phyloP scores from a whole-genome alignment of 345 rosid species.

The Ceriops zippeliana region DNA sequence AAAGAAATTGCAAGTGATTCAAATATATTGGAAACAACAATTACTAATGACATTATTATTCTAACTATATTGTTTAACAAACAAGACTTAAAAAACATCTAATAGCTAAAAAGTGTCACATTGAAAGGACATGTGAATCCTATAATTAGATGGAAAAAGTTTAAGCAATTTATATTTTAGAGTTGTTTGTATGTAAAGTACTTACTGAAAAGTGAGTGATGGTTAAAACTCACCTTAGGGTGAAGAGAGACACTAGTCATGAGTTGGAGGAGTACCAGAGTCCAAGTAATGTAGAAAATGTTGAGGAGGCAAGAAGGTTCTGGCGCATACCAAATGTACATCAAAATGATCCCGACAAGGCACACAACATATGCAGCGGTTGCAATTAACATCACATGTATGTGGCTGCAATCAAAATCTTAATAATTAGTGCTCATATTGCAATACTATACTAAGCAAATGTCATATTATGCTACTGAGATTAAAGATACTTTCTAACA shows the following conservation, averaged over 20 bases:
- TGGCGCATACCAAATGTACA: constrained; percentile 95
- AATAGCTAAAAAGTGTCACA: no score
- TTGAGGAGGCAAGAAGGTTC: constrained; percentile 83
- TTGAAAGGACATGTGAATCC: no score
- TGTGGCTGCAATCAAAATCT: constrained; percentile 50
- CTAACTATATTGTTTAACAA: no score
- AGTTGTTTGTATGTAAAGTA: neutral
- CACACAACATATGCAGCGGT: constrained; percentile 66
- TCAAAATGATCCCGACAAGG: constrained; percentile 72
- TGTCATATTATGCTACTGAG: neutral
- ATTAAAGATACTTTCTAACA: neutral
- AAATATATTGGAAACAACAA: neutral
- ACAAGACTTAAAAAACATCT: no score
- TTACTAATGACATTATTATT: no score
- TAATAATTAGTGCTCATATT: constrained; percentile 1
- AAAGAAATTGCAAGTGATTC: neutral
- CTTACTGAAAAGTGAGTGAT: neutral
- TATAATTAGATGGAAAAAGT: no score
- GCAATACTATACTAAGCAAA: neutral
- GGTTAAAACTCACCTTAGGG: constrained; percentile 50
- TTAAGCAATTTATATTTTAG: no score
- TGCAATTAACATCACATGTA: constrained; percentile 69
- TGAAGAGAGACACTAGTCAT: constrained; percentile 93
- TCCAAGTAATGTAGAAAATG: constrained; percentile 91
- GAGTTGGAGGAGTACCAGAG: constrained; percentile 84